Base-by-base conservation (phyloP, 352 stramenopile genomes). In the Globisporangium cystogenes region DNA sequence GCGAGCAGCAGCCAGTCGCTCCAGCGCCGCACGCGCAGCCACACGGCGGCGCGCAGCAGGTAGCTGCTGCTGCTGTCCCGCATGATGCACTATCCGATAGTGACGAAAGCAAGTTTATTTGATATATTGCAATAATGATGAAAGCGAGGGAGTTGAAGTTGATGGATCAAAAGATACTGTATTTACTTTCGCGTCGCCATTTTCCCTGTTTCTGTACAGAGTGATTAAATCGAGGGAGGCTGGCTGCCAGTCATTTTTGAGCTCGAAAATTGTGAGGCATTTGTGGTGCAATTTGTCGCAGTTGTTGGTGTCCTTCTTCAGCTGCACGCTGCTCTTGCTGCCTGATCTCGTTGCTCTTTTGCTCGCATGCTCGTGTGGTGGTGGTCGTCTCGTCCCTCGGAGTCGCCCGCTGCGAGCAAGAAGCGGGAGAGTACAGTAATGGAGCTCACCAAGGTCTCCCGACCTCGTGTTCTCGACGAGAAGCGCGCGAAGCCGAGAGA, bases 11-110 rank as follows among this genome's bases (percentile, higher is more conserved):
- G 55, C 63, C 66, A 78, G 61, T 82, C 66, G 20, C 53, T 76
- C 68, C 68, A 78, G 59, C 72, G 72, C 36, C 68, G 65, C 46
- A 82, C 55, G 37, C 65, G 72, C 24, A 76, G 54, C 48, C 59
- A 77, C 40, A 81, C 65, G 27, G 59, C 69, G n/a, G 52, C 42
- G 11, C 53, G 70, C 57, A 73, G 33, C 23, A 51, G 5, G 1
- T 20, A 20, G 35, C 20, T 18, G 33, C 18, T 39, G 35, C 20
- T 18, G 33, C 18, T 39, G n/a, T 45, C 48, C 18, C 5, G 39
- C 39, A 43, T 43, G 18, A 39, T 24, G 18, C 5, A 1, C 4
- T 20, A 8, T 12, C 8, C 8, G 29, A 35, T 18, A 39, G 33
- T 39, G 33, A 18, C 4, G 33, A 39, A 39, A 39, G 12, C 4